These are phyloP conservation scores for Termitomyces sp. DNA, from an alignment of 768 basidiomycete genomes.

Conservation along the genomic window DNA sequence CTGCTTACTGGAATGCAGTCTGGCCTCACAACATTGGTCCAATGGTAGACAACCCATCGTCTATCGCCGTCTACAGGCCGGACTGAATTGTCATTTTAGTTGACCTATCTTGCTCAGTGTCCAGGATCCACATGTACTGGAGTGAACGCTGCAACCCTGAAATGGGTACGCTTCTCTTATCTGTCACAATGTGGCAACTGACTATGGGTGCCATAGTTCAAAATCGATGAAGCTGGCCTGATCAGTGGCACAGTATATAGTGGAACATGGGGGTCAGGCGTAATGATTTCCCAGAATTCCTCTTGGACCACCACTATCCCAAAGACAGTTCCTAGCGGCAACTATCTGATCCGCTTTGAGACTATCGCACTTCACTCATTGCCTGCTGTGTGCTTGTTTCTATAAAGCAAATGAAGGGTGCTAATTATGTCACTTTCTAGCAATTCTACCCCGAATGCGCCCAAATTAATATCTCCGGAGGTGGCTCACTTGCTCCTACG, in stretches of 20 bases:
- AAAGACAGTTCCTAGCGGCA: constrained; percentile 33
- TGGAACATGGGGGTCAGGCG: constrained; percentile 37
- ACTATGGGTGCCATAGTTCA: constrained; percentile 25
- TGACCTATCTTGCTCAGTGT: constrained; percentile 42
- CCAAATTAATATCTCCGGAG: constrained; percentile 36
- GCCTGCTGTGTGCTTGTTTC: constrained; percentile 37
- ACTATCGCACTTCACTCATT: constrained; percentile 44
- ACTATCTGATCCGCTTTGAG: constrained; percentile 45
- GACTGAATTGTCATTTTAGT: constrained; percentile 16
- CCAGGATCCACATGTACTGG: constrained; percentile 36
- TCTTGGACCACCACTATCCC: constrained; percentile 44
- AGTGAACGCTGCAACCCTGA: constrained; percentile 28
- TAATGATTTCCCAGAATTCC: constrained; percentile 40
- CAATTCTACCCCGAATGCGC: constrained; percentile 69
- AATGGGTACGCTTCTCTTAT: constrained; percentile 30
- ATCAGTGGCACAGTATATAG: constrained; percentile 34
- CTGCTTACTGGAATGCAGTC: constrained; percentile 39
- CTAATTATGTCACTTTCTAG: constrained; percentile 15
- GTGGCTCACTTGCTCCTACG: constrained; percentile 34
- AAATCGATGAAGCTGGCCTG: constrained; percentile 41
- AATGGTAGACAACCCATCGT: constrained; percentile 22
- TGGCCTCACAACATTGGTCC: constrained; percentile 42
- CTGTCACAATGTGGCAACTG: not conserved
- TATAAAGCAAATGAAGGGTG: not conserved
- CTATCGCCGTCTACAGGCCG: not conserved